Evolutionary conservation across 495 filamentous ascomycete species (phyloP), one percentile per base, ranked within the genome.

Genomic region (Lepraria neglecta): DNA sequence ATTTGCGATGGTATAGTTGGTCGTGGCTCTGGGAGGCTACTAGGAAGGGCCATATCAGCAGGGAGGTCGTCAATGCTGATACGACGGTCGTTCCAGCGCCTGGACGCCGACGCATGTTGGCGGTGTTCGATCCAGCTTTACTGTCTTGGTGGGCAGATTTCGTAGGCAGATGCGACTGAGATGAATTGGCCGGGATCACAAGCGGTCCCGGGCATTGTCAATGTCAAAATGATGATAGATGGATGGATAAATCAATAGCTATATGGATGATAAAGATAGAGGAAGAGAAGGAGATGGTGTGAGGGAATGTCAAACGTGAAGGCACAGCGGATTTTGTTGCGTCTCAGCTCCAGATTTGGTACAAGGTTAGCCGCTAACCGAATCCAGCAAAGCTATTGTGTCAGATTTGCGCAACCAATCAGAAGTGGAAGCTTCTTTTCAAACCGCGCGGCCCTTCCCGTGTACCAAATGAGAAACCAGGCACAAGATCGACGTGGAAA

Each of bases 21-120:
- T 80, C 80, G 74, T 82, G 81, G 78, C 80, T 82, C 78, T 81
- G 83, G 78, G 80, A 58, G 19, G 60, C 61, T 10, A 57, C 79
- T 72, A 81, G 72, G 69, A 79, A 77, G 52, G 83, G 75, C 71
- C 76, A 78, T 55, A 80, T 76, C 21, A 85, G 66, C 53, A 80
- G 58, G 31, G 80, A 67, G n/a, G 83, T 67, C 54, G 79, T 70
- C 56, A 83, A 70, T 40, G 68, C 56, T 28, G 68, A 67, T 58
- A 78, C 76, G 63, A 83, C 65, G 30, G 68, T 64, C 31, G 50
- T 67, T 33, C 68, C 68, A 58, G 69, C 69, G 64, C 68, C 71
- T 47, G 71, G 63, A 62, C 66, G 72, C 62, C 72, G 72, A 60
- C 72, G 72, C 61, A 62, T 61, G 58, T 63, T 72, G 24, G 17